These are phyloP conservation scores for Sporisorium graminicola DNA, from an alignment of 1,284 basidiomycete species.

Conservation along the genomic window DNA sequence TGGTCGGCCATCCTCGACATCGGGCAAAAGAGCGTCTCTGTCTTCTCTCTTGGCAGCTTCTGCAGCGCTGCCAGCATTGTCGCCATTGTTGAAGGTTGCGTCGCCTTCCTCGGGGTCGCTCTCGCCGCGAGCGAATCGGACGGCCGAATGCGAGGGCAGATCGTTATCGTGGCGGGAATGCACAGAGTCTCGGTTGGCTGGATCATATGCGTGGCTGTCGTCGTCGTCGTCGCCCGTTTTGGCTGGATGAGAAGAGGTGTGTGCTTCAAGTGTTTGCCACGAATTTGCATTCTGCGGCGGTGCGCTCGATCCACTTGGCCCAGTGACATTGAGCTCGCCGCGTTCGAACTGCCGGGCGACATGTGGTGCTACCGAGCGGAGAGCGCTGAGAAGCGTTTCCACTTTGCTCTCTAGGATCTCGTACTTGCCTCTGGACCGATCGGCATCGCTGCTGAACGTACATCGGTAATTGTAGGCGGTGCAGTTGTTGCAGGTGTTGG, in stretches of 20 bases:
- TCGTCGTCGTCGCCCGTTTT: slow-evolving; percentile 11
- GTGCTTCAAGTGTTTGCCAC: slow-evolving; percentile 34
- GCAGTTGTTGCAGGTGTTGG: slow-evolving; percentile 59
- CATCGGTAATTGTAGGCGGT: slow-evolving; percentile 57
- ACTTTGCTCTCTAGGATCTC: slow-evolving; percentile 65
- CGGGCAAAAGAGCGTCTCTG: slow-evolving; percentile 49
- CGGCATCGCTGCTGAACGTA: slow-evolving; percentile 57
- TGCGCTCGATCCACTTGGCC: slow-evolving; percentile 36
- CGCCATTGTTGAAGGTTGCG: neutral
- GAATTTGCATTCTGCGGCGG: slow-evolving; percentile 50
- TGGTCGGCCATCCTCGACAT: slow-evolving; percentile 62
- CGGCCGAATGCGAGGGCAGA: slow-evolving; percentile 22
- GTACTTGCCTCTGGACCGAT: slow-evolving; percentile 60
- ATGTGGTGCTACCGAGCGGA: slow-evolving; percentile 59
- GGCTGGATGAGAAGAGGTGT: slow-evolving; percentile 2
- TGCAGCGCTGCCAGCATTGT: neutral
- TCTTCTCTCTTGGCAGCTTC: slow-evolving; percentile 31
- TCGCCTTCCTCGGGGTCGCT: slow-evolving; percentile 24
- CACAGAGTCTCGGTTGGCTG: neutral
- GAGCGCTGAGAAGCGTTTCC: slow-evolving; percentile 57
- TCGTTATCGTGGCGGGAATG: slow-evolving; percentile 19
- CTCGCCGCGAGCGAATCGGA: slow-evolving; percentile 10
- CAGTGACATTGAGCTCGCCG: slow-evolving; percentile 56
- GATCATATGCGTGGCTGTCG: neutral
- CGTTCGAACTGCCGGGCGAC: slow-evolving; percentile 55